Conservation (phyloP, 441 rosid species). For the Kokia cookei region DNA sequence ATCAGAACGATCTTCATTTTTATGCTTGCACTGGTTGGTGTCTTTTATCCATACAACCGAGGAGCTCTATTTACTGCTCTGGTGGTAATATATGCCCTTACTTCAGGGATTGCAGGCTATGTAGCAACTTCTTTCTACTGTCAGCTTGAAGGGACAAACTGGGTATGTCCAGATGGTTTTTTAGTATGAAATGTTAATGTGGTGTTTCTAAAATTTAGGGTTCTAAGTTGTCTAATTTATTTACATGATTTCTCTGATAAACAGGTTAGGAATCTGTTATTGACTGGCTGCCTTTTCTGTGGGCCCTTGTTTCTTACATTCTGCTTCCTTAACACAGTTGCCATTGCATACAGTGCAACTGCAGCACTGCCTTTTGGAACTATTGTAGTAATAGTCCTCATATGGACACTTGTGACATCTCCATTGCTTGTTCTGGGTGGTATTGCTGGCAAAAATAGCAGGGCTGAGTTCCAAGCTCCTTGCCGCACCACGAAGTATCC, state of each 20-base stretch:
- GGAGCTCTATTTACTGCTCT: slow-evolving; percentile 84
- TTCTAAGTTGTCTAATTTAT: background rate
- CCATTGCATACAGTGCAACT: slow-evolving; percentile 58
- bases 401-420: slow-evolving; percentile 63
- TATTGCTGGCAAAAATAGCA: slow-evolving; percentile 76
- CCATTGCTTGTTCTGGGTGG: slow-evolving; percentile 75
- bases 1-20: slow-evolving; percentile 65
- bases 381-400: slow-evolving; percentile 60
- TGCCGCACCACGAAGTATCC: slow-evolving; percentile 68
- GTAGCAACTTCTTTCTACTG: slow-evolving; percentile 70
- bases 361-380: slow-evolving; percentile 69
- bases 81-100: slow-evolving; percentile 72
- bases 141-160: slow-evolving; percentile 74
- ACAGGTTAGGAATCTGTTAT: slow-evolving; percentile 68
- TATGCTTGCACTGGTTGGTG: slow-evolving; percentile 77
- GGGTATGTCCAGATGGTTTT: slow-evolving; percentile 36
- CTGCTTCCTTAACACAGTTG: slow-evolving; percentile 70
- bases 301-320: slow-evolving; percentile 74
- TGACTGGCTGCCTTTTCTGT: slow-evolving; percentile 76
- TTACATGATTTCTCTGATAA: background rate
- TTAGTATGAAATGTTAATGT: background rate
- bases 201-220: background rate
- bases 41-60: slow-evolving; percentile 76
- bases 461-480: slow-evolving; percentile 77
- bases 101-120: slow-evolving; percentile 77